Evolutionary conservation across 345 rosid genomes (phyloP).

Genomic region (Litchi chinensis): DNA sequence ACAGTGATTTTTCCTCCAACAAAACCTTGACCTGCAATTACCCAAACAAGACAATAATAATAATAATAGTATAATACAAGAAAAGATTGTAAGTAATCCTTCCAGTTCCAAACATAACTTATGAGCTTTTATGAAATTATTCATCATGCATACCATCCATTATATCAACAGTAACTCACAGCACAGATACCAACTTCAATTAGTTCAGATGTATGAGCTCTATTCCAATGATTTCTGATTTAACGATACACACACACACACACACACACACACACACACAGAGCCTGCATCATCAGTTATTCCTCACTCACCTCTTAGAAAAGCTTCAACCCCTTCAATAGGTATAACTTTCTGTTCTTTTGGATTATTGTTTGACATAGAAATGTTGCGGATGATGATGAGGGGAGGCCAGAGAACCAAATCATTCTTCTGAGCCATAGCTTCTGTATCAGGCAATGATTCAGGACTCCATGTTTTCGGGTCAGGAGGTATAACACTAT

Average conservation of each 20-base stretch:
- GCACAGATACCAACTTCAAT: neutral
- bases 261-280: neutral
- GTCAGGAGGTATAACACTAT: conserved; percentile 39
- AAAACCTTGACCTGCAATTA: conserved; percentile 49
- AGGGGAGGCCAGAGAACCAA: conserved; percentile 59
- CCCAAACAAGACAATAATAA: neutral
- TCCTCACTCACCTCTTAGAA: conserved; percentile 45
- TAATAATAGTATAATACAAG: neutral
- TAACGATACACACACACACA: neutral
- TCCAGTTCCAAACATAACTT: neutral
- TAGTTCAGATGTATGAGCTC: neutral
- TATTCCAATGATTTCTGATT: neutral
- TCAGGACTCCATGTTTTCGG: conserved; percentile 45
- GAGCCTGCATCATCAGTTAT: neutral
- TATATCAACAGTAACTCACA: neutral
- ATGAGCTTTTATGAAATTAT: neutral
- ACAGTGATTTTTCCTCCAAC: conserved; percentile 52
- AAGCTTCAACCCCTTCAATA: conserved; percentile 48
- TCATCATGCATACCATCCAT: neutral
- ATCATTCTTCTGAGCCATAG: conserved; percentile 50
- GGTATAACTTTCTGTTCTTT: conserved; percentile 53
- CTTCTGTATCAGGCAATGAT: conserved; percentile 44
- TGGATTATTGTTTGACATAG: conserved; percentile 49
- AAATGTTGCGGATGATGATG: conserved; percentile 50
- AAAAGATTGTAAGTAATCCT: conserved; percentile 9